Conservation (phyloP, 306 rosid species). For the Vigna nakashimae region DNA sequence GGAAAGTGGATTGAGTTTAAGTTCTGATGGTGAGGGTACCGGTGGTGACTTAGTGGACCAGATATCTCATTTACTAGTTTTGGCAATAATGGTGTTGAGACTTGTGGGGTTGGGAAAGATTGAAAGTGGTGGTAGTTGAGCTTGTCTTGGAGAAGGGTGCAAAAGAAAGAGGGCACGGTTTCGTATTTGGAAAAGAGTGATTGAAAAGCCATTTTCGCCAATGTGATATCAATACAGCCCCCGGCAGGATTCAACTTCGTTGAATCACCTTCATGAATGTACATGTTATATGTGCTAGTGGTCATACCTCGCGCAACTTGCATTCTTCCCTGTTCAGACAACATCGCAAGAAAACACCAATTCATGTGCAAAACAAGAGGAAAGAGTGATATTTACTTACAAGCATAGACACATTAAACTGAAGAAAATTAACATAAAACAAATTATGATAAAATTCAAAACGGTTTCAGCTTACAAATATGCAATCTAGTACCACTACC, state of each 20-base stretch:
- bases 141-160: slow-evolving; percentile 41
- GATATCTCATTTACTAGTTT: slow-evolving; percentile 79
- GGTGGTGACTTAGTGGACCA: slow-evolving; percentile 81
- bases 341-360: not conserved
- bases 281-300: not conserved
- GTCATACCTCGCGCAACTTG: not conserved
- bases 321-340: slow-evolving; percentile 34
- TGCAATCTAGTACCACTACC: no score
- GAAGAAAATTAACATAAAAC: not conserved
- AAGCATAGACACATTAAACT: not conserved
- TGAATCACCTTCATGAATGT: not conserved
- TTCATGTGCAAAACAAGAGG: not conserved
- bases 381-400: not conserved
- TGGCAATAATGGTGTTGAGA: slow-evolving; percentile 43
- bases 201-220: no score
- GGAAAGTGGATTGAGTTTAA: slow-evolving; percentile 62
- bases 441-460: not conserved
- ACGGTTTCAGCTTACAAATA: not conserved
- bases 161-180: slow-evolving; percentile 39
- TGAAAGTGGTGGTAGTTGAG: slow-evolving; percentile 37
- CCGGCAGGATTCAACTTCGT: not conserved
- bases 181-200: no score
- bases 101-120: slow-evolving; percentile 41
- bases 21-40: slow-evolving; percentile 74
- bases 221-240: not conserved